Conservation (phyloP, 352 stramenopile genomes). For the Globisporangium paddicum region DNA sequence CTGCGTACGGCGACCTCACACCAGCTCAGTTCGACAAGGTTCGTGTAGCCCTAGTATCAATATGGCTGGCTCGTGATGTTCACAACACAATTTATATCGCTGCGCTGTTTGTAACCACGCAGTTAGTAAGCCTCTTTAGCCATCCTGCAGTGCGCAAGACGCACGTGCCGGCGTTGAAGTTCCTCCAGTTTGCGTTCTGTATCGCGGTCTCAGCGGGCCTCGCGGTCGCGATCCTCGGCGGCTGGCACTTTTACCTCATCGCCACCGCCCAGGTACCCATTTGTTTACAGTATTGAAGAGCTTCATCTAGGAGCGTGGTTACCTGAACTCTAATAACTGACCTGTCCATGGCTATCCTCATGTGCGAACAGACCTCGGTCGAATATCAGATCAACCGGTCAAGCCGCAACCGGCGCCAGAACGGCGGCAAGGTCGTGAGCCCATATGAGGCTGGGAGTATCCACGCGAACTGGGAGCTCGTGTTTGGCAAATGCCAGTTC, state of each 20-base stretch:
- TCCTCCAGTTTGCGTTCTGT: slow-evolving; percentile 65
- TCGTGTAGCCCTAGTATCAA: slow-evolving; percentile 14
- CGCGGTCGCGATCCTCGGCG: slow-evolving; percentile 55
- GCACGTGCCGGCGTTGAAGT: slow-evolving; percentile 21
- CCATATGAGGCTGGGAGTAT: slow-evolving; percentile 58
- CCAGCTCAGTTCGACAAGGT: slow-evolving; percentile 57
- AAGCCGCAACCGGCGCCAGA: slow-evolving; percentile 34
- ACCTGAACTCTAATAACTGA: not conserved
- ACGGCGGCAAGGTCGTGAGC: slow-evolving; percentile 48
- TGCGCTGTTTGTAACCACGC: slow-evolving; percentile 12
- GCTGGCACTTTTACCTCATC: slow-evolving; percentile 72
- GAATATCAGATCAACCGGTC: slow-evolving; percentile 81
- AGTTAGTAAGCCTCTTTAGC: slow-evolving; percentile 28
- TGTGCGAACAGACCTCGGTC: slow-evolving; percentile 62
- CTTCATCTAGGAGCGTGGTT: not conserved
- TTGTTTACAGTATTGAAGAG: not conserved
- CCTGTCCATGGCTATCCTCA: not conserved
- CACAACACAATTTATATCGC: slow-evolving; percentile 1
- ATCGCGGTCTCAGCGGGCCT: slow-evolving; percentile 56
- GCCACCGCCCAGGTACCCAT: slow-evolving; percentile 74
- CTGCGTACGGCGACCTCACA: slow-evolving; percentile 50
- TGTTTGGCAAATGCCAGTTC: slow-evolving; percentile 59
- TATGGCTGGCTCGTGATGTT: not conserved
- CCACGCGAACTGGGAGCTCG: slow-evolving; percentile 74
- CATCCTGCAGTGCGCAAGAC: slow-evolving; percentile 12